phyloP scores from a whole-genome alignment of 306 rosid genomes.

The Rosa multiflora region DNA sequence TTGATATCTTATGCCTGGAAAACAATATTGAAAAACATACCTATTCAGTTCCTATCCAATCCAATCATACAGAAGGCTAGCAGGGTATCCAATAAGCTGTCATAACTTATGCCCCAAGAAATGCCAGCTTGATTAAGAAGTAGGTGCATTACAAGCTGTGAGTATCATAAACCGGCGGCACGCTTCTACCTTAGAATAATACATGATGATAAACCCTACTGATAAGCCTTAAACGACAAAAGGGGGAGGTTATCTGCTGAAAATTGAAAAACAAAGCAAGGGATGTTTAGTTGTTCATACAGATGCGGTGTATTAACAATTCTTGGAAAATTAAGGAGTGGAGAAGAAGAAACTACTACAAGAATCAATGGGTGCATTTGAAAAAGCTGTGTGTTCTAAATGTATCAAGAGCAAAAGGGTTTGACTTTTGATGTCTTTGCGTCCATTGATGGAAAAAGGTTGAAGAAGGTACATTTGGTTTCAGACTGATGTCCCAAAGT shows the following conservation, averaged over 20 bases:
- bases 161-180: conserved; percentile 29
- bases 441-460: not conserved
- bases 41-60: not conserved
- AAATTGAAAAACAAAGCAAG: conserved; percentile 14
- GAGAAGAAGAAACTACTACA: conserved; percentile 1
- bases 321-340: conserved; percentile 2
- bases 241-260: conserved; percentile 11
- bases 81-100: conserved; percentile 14
- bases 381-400: not conserved
- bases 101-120: conserved; percentile 39
- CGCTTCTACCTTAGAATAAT: conserved; percentile 39
- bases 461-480: too few species aligned
- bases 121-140: conserved; percentile 19
- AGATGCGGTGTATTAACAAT: conserved; percentile 14
- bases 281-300: conserved; percentile 10
- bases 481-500: too few species aligned
- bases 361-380: conserved; percentile 4
- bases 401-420: not conserved
- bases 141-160: not conserved
- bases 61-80: not conserved
- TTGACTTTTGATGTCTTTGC: conserved; percentile 14
- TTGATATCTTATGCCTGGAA: not conserved
- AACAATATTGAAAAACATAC: not conserved
- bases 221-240: not conserved
- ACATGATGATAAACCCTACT: not conserved